A percentile compares a stretch with the other conserved stretches of the same genome.
phyloP scores from a whole-genome alignment of 371 early-diverging fungal species.

The Apophysomyces ossiformis region DNA sequence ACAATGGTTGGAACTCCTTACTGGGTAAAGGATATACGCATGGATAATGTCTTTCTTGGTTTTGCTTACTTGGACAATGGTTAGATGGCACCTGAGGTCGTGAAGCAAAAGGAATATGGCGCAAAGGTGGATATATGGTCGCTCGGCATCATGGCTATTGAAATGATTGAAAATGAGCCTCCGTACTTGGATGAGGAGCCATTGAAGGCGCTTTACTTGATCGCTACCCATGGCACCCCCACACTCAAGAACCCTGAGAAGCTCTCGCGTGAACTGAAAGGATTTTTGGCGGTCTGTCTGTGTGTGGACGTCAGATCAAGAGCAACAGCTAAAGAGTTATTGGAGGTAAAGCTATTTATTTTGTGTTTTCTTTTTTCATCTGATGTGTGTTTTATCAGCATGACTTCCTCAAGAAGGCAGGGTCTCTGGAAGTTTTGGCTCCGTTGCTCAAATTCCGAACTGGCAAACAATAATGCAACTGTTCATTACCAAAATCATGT shows the following conservation, averaged over 20 bases:
- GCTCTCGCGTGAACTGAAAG: slow-evolving; percentile 80
- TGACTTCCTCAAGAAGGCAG: slow-evolving; percentile 73
- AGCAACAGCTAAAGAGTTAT: slow-evolving; percentile 81
- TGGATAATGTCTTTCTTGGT: neutral
- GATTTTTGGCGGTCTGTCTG: slow-evolving; percentile 86
- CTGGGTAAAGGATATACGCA: slow-evolving; percentile 49
- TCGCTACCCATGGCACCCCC: slow-evolving; percentile 97
- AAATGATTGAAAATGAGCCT: slow-evolving; percentile 97
- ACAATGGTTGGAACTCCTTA: slow-evolving; percentile 98
- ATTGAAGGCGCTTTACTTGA: slow-evolving; percentile 92
- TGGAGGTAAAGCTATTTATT: slow-evolving; percentile 44
- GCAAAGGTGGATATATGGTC: slow-evolving; percentile 94
- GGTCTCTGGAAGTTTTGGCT: slow-evolving; percentile 54
- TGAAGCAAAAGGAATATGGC: slow-evolving; percentile 89
- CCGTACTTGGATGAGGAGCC: slow-evolving; percentile 97
- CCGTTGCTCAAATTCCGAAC: slow-evolving; percentile 60
- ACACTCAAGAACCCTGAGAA: slow-evolving; percentile 87
- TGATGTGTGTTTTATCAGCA: slow-evolving; percentile 40
- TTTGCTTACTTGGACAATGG: neutral
- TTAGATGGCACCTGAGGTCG: slow-evolving; percentile 91
- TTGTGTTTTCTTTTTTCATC: neutral
- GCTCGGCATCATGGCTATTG: slow-evolving; percentile 94
- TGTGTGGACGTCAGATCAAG: slow-evolving; percentile 90
- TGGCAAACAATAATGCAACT: slow-evolving; percentile 23
- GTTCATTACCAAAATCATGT: neutral